Base-by-base conservation (phyloP, 2,329 filamentous ascomycete species). In the Escovopsis weberi region DNA sequence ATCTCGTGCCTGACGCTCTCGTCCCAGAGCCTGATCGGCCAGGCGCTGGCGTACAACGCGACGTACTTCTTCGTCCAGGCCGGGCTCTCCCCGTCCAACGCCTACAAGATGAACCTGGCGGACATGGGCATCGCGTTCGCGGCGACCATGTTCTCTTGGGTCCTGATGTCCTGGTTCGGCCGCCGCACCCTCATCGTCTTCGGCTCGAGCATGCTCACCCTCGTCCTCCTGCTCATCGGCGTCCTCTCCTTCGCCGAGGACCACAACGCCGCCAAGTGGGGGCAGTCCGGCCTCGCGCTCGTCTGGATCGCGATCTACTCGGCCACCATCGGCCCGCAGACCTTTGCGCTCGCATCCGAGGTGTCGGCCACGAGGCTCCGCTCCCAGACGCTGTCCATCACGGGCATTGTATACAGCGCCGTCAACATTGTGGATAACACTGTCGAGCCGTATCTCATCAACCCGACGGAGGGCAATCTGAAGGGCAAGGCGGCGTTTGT, bases 1-100 rank as follows among this genome's bases (percentile, higher is more conserved):
- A 59, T 62, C 39, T 51, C 55, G 19, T 69, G 65, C 58, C 50
- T 61, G 44, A 51, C 56, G 6, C 61, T 56, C 33, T 47, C 57
- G 0, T 58, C 59, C n/a, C 60, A 65, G 37, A 51, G 56, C 28
- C 44, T 61, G 1, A 59, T 57, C 28, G 64, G 64, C 19, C 49
- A 57, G 0, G 52, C 55, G 37, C 59, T 67, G 39, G 59, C 63
- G 34, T 61, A 59, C 15, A 65, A 64, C 49, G 59, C 61, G 2
- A 65, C 62, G 12, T 65, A 63, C 43, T 65, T 67, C 42, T 66
- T 65, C 43, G 54, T 62, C 32, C 60, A 59, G 15, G 58, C 58
- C 12, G 62, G 63, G 2, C 45, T 57, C 1, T 54, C 58, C 0
- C 39, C 45, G 15, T 42, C 40, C 15, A 43, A 45, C 23, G 43